Base-by-base conservation (phyloP, 176 grass and related monocot species). In the Sorghum bicolor region DNA sequence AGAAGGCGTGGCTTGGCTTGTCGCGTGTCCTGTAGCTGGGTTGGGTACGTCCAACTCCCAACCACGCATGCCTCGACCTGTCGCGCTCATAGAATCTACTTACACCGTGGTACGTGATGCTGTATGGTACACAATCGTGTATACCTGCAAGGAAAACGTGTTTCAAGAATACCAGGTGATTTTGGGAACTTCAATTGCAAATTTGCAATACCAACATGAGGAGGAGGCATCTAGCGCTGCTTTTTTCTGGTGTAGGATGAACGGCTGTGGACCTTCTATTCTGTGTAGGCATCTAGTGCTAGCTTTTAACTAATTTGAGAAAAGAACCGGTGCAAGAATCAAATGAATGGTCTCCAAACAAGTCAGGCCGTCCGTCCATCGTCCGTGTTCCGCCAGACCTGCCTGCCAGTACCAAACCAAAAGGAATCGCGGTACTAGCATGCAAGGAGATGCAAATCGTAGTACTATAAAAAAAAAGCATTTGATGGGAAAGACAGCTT, bases 31-130 rank as follows among this genome's bases (percentile, higher is more conserved):
- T 25, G 40, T 61, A 15, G 65, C 41, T 73, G 43, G 38, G 9
- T 68, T 73, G 43, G 38, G 9, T 68, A 43, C 79, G 33, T 78
- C 72, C 82, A 76, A 70, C 36, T 81, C 39, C 73, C 83, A 71
- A 86, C 33, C 78, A 45, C 45, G 67, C 83, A 66, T 55, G 82
- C 88, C 25, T 52, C 5, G 1, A 7, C 1, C 20, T 72, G 12
- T 52, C 70, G 19, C 31, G 13, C 22, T 10, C 73, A 2, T 58
- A 20, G 22, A 32, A n/a, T 66, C 52, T 10, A 57, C n/a, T n/a
- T n/a, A n/a, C n/a, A n/a, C 17, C 52, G 31, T 75, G 41, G 37
- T 5, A 17, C 39, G 17, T 52, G 22, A 26, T 11, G 71, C 32
- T 37, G 70, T 64, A 44, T 55, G 22, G 48, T 24, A 24, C 8